phyloP scores from a whole-genome alignment of 2,329 filamentous ascomycete species.

The Colletotrichum melonis region DNA sequence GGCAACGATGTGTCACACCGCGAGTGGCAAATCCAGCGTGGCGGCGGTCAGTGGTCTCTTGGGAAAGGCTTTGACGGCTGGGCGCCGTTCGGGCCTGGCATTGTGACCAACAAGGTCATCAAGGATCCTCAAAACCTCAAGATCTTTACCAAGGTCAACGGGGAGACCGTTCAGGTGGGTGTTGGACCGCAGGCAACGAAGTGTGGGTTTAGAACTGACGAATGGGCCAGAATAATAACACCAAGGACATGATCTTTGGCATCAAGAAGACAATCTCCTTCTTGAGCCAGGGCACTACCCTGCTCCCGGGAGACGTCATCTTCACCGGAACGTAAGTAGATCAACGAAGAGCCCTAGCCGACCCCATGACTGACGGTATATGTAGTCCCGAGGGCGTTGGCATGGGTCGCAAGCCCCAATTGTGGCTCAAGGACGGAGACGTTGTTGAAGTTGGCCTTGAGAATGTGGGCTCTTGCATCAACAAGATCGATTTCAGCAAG shows the following conservation, averaged over 20 bases:
- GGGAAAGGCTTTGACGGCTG: conserved; percentile 83
- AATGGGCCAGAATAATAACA: conserved; percentile 58
- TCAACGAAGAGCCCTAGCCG: background rate
- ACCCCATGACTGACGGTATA: conserved; percentile 7
- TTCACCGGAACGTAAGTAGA: conserved; percentile 71
- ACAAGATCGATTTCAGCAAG: conserved; percentile 51
- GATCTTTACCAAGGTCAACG: conserved; percentile 71
- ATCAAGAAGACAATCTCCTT: conserved; percentile 70
- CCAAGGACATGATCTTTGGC: conserved; percentile 72
- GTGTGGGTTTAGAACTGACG: conserved; percentile 11
- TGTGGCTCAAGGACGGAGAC: conserved; percentile 79
- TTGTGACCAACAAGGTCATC: conserved; percentile 69
- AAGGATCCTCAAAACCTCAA: conserved; percentile 66
- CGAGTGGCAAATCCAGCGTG: conserved; percentile 78
- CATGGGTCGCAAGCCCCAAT: conserved; percentile 73
- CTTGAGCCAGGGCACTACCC: conserved; percentile 70
- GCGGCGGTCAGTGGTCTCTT: conserved; percentile 76
- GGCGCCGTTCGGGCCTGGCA: conserved; percentile 79
- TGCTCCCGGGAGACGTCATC: conserved; percentile 73
- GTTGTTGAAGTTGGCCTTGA: conserved; percentile 76
- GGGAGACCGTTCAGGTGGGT: conserved; percentile 63
- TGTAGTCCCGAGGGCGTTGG: conserved; percentile 75
- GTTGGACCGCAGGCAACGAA: too few relatives aligned
- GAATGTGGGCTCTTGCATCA: conserved; percentile 70
- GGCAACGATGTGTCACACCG: conserved; percentile 86